Evolutionary conservation across 2,329 filamentous ascomycete genomes (phyloP), one percentile per base, ranked within the genome.

Genomic region (Cryphonectria naterciae): DNA sequence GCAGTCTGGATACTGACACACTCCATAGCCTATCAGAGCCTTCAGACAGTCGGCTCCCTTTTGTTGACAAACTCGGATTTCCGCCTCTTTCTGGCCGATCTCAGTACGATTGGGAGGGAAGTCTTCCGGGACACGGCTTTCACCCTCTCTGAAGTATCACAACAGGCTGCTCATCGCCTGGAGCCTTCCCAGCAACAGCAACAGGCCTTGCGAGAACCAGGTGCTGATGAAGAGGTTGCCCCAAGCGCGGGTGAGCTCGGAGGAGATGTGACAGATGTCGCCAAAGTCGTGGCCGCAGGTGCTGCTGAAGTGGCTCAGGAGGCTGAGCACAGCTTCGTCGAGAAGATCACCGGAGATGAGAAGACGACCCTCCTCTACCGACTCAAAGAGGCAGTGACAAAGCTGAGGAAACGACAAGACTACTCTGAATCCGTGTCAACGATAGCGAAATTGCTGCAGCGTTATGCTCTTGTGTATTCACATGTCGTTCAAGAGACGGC

Each of bases 31-130:
- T 95, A 95, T 77, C 86, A 92, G 77, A 97, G 94, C 79, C 82
- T 97, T 64, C 91, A 90, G 70, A 97, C 94, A 0, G 89, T 98
- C 0, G 91, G 92, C 41, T 92, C 91, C 3, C 84, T 98, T n/a
- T 87, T 98, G 0, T 84, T 98, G 60, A 94, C 93, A 19, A 98
- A 98, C 78, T 90, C 92, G 0, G 94, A 98, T 77, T 98, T 98
- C 79, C 91, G 95, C 54, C 85, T 95, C 8, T 94, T 98, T 76
- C 83, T 98, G 61, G 89, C 91, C 15, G 95, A 98, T 76, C 81
- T 97, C 56, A 90, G 90, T 62, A 90, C 91, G 0, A 88, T 98
- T 63, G 92, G 91, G 17, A 90, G 92, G 58, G 92, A 97, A 78
- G 91, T 98, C 0, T 94, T 98, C 78, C 90, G 90, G 67, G 95